These are phyloP conservation scores for Euphorbia peplus DNA, from an alignment of 345 rosid species.

Conservation along the genomic window DNA sequence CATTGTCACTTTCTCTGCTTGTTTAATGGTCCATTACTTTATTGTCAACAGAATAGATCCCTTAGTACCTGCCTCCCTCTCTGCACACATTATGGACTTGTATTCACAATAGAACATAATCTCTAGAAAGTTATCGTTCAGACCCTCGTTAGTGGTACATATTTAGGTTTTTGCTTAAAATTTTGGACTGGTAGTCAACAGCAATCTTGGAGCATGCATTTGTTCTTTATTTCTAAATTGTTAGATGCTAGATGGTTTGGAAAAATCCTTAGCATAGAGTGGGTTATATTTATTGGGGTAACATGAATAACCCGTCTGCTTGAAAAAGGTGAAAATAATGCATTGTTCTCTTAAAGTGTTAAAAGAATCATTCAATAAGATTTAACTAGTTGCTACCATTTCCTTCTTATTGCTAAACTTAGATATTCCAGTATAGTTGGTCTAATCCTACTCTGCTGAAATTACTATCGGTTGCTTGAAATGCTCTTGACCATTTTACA, in stretches of 20 bases:
- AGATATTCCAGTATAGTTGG: background rate
- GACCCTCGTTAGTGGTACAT: background rate
- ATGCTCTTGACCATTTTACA: background rate
- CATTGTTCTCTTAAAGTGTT: background rate
- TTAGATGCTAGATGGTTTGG: background rate
- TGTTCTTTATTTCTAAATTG: background rate
- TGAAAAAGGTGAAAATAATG: background rate
- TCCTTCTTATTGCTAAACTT: background rate
- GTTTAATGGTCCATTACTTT: background rate
- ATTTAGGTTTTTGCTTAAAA: background rate
- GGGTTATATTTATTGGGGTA: background rate
- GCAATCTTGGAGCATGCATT: background rate
- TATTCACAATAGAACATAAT: background rate
- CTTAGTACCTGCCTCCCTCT: background rate
- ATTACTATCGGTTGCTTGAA: background rate
- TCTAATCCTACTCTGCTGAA: background rate
- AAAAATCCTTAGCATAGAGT: background rate
- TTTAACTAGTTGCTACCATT: background rate
- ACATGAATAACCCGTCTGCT: background rate
- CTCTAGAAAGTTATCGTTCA: background rate
- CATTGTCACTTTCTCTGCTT: slow-evolving; percentile 22
- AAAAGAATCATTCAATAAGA: background rate
- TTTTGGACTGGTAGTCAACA: background rate
- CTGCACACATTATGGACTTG: background rate
- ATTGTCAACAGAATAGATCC: background rate